These are phyloP conservation scores for Venturia effusa DNA, from an alignment of 2,329 filamentous ascomycete species.

Conservation along the genomic window DNA sequence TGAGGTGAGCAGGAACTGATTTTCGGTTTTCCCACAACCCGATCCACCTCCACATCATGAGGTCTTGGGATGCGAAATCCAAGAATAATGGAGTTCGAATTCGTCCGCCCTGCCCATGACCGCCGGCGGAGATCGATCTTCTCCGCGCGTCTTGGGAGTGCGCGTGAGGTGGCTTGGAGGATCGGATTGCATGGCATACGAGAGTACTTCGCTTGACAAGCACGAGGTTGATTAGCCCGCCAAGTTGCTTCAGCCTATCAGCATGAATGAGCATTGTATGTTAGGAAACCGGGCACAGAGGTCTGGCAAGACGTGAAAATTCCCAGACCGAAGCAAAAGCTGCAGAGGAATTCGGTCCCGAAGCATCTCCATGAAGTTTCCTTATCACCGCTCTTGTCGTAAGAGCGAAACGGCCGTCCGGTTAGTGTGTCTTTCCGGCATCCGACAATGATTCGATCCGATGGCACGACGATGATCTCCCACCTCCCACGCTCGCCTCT, in stretches of 20 bases:
- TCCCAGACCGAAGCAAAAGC: background rate
- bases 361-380: background rate
- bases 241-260: background rate
- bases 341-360: background rate
- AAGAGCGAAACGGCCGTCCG: background rate
- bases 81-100: background rate
- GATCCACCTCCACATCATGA: background rate
- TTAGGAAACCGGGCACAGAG: background rate
- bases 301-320: background rate
- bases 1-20: background rate
- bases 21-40: background rate
- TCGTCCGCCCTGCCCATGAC: background rate
- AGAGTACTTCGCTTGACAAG: background rate
- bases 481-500: background rate
- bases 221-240: background rate
- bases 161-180: background rate
- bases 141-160: background rate
- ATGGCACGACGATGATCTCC: background rate
- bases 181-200: background rate
- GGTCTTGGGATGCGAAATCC: background rate
- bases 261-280: background rate
- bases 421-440: background rate
- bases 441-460: background rate
- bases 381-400: conserved; percentile 2
- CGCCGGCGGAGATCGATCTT: conserved; percentile 1